Conservation (phyloP, 768 basidiomycete genomes). For the Psilocybe sp. region DNA sequence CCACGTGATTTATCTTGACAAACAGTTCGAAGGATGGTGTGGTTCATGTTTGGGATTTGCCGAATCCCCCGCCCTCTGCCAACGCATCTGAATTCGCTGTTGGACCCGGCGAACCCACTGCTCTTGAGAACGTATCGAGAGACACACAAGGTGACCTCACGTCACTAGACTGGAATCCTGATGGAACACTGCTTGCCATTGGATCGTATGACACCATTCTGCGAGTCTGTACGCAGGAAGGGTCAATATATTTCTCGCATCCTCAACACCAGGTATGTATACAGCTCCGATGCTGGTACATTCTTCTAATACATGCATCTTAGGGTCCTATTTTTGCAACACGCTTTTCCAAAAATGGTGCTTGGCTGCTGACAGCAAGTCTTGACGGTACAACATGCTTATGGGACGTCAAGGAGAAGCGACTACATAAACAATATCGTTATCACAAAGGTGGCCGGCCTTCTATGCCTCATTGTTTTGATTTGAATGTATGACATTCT, state of each 20-base stretch:
- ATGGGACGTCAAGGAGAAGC: conserved; percentile 70
- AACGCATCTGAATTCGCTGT: conserved; percentile 26
- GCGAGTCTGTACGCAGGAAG: conserved; percentile 60
- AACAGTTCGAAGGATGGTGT: conserved; percentile 73
- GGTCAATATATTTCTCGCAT: conserved; percentile 62
- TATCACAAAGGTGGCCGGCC: conserved; percentile 56
- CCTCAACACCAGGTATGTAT: conserved; percentile 60
- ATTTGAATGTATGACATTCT: not conserved
- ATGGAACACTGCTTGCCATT: conserved; percentile 72
- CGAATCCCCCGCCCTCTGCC: conserved; percentile 32
- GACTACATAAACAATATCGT: conserved; percentile 59
- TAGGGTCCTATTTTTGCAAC: conserved; percentile 82
- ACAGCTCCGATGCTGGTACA: conserved; percentile 3
- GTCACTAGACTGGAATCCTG: conserved; percentile 72
- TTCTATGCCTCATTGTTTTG: conserved; percentile 6
- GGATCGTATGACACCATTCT: conserved; percentile 76
- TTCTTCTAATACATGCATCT: conserved; percentile 26
- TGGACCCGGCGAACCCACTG: conserved; percentile 33
- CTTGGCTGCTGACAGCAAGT: conserved; percentile 74
- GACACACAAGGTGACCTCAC: conserved; percentile 62
- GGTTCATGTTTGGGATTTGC: conserved; percentile 71
- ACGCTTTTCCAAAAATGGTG: conserved; percentile 71
- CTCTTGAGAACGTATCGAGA: conserved; percentile 48
- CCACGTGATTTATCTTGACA: conserved; percentile 6
- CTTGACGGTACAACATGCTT: conserved; percentile 75